phyloP scores from a whole-genome alignment of 2,329 filamentous ascomycete species.

The Emmonsiellopsis sp. region DNA sequence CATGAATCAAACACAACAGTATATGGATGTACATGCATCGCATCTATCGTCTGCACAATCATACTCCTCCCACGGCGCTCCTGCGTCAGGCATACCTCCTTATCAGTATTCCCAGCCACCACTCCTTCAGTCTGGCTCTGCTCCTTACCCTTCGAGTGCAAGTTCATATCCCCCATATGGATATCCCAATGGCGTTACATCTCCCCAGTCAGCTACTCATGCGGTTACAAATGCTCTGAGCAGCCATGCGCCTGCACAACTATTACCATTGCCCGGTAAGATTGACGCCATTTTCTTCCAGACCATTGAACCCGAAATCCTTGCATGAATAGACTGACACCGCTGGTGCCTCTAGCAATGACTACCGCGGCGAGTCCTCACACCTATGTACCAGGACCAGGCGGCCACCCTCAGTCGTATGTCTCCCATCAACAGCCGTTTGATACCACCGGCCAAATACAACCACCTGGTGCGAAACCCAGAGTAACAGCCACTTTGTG shows the following conservation, averaged over 20 bases:
- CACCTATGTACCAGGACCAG: constrained; percentile 31
- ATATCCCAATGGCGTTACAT: constrained; percentile 69
- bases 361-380: constrained; percentile 25
- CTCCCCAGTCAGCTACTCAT: constrained; percentile 62
- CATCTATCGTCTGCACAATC: constrained; percentile 72
- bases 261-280: constrained; percentile 55
- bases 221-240: constrained; percentile 63
- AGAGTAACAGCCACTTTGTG: constrained; percentile 92
- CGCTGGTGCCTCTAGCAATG: constrained; percentile 25
- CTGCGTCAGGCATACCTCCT: constrained; percentile 62
- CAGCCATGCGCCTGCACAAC: constrained; percentile 56
- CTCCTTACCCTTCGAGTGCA: constrained; percentile 54
- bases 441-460: constrained; percentile 85
- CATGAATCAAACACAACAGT: constrained; percentile 77
- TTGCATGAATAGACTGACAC: constrained; percentile 6
- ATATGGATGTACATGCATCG: constrained; percentile 72
- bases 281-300: not conserved
- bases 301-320: not conserved
- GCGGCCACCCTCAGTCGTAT: constrained; percentile 36
- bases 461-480: constrained; percentile 90
- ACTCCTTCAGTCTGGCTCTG: constrained; percentile 62
- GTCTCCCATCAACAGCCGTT: constrained; percentile 45
- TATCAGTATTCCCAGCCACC: constrained; percentile 69
- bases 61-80: constrained; percentile 66
- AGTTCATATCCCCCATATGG: constrained; percentile 59